Percentiles rank a stretch among this genome's conserved stretches.
Conservation (phyloP, 169 alveolate species). For the Plasmodium reichenowi region DNA sequence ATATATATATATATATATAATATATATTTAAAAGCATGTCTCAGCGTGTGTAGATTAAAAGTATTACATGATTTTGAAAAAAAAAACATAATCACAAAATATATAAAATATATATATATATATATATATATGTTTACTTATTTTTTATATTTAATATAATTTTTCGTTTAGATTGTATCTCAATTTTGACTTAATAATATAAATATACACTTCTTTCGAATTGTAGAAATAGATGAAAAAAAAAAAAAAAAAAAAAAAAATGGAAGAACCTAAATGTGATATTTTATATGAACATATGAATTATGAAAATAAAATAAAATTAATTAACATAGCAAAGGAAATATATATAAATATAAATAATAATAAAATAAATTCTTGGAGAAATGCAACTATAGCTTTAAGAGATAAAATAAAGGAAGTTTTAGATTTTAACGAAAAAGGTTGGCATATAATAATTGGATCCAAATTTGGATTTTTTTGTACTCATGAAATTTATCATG, state of each 20-base stretch:
- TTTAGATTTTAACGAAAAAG: conserved; percentile 72
- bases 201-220: background rate
- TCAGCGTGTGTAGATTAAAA: no score
- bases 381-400: conserved; percentile 70
- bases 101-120: no score
- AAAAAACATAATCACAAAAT: no score
- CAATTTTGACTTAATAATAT: no score
- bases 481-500: conserved; percentile 72
- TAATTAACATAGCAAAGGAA: conserved; percentile 66
- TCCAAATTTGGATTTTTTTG: conserved; percentile 72
- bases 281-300: conserved; percentile 75
- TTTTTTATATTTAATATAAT: no score
- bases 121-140: no score
- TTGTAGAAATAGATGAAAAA: background rate
- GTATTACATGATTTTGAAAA: no score
- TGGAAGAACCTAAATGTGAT: conserved; percentile 76
- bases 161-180: no score
- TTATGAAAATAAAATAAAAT: conserved; percentile 51
- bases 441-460: conserved; percentile 75
- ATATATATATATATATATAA: no score
- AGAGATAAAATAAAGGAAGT: conserved; percentile 68
- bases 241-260: background rate
- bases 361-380: conserved; percentile 76
- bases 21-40: no score
- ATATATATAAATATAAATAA: conserved; percentile 61